These are phyloP conservation scores for Talaromyces adpressus DNA, from an alignment of 495 filamentous ascomycete species.

Conservation along the genomic window DNA sequence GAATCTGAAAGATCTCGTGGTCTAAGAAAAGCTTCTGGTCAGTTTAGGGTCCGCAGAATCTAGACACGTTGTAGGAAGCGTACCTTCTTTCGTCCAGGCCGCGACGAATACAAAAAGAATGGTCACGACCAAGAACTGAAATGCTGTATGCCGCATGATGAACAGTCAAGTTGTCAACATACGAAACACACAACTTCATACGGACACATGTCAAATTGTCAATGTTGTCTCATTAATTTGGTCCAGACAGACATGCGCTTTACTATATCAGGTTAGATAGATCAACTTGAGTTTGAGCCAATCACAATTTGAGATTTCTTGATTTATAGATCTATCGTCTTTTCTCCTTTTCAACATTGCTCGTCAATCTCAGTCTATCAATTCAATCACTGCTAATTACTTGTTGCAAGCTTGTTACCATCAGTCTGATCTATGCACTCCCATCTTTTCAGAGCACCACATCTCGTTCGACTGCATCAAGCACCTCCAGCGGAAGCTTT, in stretches of 20 bases:
- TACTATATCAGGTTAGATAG: background rate
- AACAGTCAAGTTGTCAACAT: background rate
- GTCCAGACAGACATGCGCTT: background rate
- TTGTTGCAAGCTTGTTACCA: background rate
- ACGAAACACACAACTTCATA: background rate
- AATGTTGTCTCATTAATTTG: background rate
- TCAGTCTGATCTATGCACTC: background rate
- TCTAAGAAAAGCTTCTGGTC: constrained; percentile 45
- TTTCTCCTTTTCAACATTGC: background rate
- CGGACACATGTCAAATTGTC: background rate
- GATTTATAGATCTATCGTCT: background rate
- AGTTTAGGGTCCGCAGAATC: constrained; percentile 1
- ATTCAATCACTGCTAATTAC: background rate
- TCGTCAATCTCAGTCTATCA: background rate
- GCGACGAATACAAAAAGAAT: constrained; percentile 52
- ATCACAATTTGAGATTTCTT: background rate
- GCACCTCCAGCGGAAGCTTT: background rate
- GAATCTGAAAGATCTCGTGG: constrained; percentile 93
- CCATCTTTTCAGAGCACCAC: background rate
- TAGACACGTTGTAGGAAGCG: constrained; percentile 14
- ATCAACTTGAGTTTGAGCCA: background rate
- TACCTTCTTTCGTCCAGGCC: constrained; percentile 83
- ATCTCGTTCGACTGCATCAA: background rate
- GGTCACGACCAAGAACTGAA: constrained; percentile 27
- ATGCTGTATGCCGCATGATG: constrained; percentile 30